A percentile compares a stretch with the other conserved stretches of the same genome.
These are phyloP conservation scores for Dillenia suffruticosa DNA, from an alignment of 164 flowering plant species.

Conservation along the genomic window DNA sequence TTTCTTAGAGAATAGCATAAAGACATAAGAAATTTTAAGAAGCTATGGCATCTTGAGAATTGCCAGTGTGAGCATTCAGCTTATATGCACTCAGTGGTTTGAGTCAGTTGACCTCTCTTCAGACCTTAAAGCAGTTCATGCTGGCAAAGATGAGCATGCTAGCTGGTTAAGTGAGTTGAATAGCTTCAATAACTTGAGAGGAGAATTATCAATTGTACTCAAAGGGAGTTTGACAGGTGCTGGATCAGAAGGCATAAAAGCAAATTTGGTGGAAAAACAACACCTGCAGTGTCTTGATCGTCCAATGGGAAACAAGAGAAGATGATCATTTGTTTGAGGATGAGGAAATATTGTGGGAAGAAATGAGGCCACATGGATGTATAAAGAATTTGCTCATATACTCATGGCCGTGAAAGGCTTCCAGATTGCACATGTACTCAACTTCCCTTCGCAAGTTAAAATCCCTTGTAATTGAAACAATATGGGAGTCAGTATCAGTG, in stretches of 20 bases:
- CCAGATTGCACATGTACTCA: no score
- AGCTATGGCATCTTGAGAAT: constrained; percentile 7
- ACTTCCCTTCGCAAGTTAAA: no score
- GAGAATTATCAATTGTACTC: background rate
- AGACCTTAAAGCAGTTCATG: constrained; percentile 8
- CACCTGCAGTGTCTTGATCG: background rate
- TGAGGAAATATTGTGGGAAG: no score
- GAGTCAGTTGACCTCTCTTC: constrained; percentile 9
- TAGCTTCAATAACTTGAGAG: background rate
- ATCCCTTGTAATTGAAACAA: no score
- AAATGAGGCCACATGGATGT: no score
- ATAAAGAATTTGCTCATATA: no score
- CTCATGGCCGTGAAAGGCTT: no score
- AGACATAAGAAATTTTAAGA: constrained; percentile 6
- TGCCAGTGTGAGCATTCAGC: background rate
- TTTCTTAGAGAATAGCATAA: constrained; percentile 8
- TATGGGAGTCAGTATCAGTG: no score
- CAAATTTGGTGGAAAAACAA: constrained; percentile 2
- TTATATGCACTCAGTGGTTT: background rate
- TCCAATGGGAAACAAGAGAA: no score
- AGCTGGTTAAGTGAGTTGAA: constrained; percentile 4
- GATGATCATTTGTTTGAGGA: no score
- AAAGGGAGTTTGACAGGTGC: constrained; percentile 1
- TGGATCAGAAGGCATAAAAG: constrained; percentile 3
- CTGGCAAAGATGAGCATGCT: constrained; percentile 1